These are phyloP conservation scores for Candida awuae DNA, from an alignment of 805 yeast species.

Conservation along the genomic window DNA sequence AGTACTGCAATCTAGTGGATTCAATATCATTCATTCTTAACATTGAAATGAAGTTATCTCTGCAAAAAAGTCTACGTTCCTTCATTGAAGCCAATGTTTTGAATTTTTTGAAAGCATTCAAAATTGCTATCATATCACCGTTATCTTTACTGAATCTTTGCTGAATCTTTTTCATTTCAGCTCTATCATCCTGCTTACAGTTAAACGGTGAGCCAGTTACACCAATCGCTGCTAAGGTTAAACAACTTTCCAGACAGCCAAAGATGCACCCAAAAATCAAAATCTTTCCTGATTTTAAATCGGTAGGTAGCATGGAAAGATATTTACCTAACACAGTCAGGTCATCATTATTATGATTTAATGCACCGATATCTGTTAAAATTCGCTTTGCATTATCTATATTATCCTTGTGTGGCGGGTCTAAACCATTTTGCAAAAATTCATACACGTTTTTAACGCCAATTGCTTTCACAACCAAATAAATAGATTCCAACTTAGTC, in stretches of 20 bases:
- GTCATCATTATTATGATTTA: conserved; percentile 31
- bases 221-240: conserved; percentile 73
- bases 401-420: conserved; percentile 58
- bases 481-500: conserved; percentile 74
- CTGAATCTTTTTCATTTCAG: conserved; percentile 44
- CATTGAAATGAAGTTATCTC: conserved; percentile 53
- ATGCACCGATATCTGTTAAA: conserved; percentile 67
- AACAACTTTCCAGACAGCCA: conserved; percentile 68
- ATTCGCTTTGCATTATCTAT: conserved; percentile 43
- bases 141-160: conserved; percentile 37
- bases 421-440: conserved; percentile 70
- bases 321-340: conserved; percentile 75
- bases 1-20: conserved; percentile 62
- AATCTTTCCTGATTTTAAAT: conserved; percentile 76
- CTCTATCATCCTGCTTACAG: conserved; percentile 54
- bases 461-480: conserved; percentile 81
- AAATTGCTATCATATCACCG: conserved; percentile 73
- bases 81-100: conserved; percentile 22
- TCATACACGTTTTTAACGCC: conserved; percentile 64
- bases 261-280: conserved; percentile 73
- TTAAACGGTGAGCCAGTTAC: conserved; percentile 71
- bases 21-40: conserved; percentile 61
- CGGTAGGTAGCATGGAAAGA: conserved; percentile 77
- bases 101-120: conserved; percentile 52
- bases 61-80: conserved; percentile 38